Evolutionary conservation across 257 asterid species (phyloP), one percentile per base, ranked within the genome.

Genomic region (Ballota nigra): DNA sequence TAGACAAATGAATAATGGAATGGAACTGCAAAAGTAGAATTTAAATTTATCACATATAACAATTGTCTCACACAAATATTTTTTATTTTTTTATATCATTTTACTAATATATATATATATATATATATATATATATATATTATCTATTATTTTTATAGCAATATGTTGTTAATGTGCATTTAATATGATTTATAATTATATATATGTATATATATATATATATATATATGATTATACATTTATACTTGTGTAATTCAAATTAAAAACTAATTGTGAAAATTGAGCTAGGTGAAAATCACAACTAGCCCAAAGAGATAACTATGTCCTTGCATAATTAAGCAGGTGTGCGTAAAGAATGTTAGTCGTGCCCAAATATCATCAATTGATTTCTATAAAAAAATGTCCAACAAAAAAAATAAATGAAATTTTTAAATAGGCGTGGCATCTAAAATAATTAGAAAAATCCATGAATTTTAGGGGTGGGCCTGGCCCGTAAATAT

Each of bases 331-430:
- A 63, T 49, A 49, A 75, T 70, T 64, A 73, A 75, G 80, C 78
- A 73, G 45, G 83, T 70, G 85, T 77, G 84, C 82, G 63, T 76
- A 84, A 83, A 82, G 81, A 81, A 74, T 70, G 77, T 72, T 68
- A 66, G 89, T 75, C 91, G 96, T 89, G 93, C 88, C 88, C 60
- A 73, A 82, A 83, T 66, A 83, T 82, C 79, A 86, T 86, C 91
- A 80, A 85, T 85, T 80, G 82, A 75, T 74, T 77, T 62, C 33
- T 67, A 65, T 68, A 72, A 75, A 60, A 29, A 55, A 19, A 56
- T 67, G 68, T 59, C 52, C 8, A 20, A 23, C 31, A 6, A 38
- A 59, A 26, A 53, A 13, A 28, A 19, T 24, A 20, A 72, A 77
- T 36, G 43, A 70, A 24, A 40, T 10, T 18, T 28, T 20, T 55